A percentile compares a stretch with the other conserved stretches of the same genome.
These are phyloP conservation scores for Adansonia digitata DNA, from an alignment of 345 rosid species.

Conservation along the genomic window DNA sequence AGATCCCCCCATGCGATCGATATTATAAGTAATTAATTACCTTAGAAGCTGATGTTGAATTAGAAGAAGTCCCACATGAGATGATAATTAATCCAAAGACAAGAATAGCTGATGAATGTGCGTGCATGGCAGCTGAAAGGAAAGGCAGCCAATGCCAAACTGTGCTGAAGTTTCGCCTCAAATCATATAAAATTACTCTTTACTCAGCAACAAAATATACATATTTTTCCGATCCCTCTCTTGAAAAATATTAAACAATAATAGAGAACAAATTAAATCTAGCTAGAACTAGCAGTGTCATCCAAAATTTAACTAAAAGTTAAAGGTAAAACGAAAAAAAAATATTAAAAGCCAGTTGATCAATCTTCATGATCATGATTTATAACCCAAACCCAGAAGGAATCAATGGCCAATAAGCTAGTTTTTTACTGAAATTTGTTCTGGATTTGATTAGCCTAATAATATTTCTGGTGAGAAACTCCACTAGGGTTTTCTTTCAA, in stretches of 20 bases:
- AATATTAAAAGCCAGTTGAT: neutral
- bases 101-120: neutral
- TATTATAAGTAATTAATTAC: neutral
- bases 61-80: neutral
- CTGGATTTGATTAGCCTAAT: neutral
- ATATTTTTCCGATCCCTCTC: neutral
- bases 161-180: neutral
- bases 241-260: neutral
- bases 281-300: neutral
- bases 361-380: conserved; percentile 6
- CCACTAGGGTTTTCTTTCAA: conserved; percentile 1
- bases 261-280: neutral
- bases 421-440: neutral
- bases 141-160: conserved; percentile 7
- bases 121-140: neutral
- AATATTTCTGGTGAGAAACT: neutral
- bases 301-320: neutral
- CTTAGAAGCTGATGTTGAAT: neutral
- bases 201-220: neutral
- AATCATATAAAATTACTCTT: neutral
- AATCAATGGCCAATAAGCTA: neutral
- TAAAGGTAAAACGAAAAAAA: neutral
- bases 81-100: neutral
- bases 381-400: conserved; percentile 7
- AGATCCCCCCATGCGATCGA: neutral